These are phyloP conservation scores for Russula olivacea DNA, from an alignment of 768 basidiomycete genomes.

Conservation along the genomic window DNA sequence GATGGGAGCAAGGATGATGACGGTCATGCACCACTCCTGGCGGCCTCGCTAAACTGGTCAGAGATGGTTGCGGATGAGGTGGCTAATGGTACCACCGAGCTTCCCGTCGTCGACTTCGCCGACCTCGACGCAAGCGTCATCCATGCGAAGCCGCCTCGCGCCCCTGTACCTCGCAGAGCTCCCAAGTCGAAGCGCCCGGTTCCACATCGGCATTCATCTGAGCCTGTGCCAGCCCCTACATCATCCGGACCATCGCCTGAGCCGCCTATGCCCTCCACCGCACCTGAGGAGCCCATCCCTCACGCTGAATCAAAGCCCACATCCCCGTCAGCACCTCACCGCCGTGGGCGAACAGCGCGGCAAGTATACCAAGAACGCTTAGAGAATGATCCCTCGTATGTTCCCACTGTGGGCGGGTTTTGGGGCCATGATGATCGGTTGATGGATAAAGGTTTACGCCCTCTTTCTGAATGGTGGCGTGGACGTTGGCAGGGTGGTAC, in stretches of 20 bases:
- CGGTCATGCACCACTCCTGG: slow-evolving; percentile 46
- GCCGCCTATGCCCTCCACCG: slow-evolving; percentile 27
- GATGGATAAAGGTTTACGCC: slow-evolving; percentile 73
- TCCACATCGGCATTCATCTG: slow-evolving; percentile 32
- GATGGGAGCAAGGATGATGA: slow-evolving; percentile 28
- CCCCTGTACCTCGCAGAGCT: slow-evolving; percentile 29
- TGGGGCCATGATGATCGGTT: slow-evolving; percentile 94
- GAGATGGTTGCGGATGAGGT: slow-evolving; percentile 79
- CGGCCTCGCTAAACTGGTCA: slow-evolving; percentile 59
- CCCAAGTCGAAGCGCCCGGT: slow-evolving; percentile 33
- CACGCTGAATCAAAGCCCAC: slow-evolving; percentile 35
- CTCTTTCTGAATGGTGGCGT: slow-evolving; percentile 84
- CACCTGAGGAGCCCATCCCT: slow-evolving; percentile 30
- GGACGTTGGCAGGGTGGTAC: slow-evolving; percentile 69
- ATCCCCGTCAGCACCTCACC: slow-evolving; percentile 32
- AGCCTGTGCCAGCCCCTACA: slow-evolving; percentile 12
- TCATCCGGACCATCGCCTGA: slow-evolving; percentile 32
- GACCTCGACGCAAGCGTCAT: slow-evolving; percentile 39
- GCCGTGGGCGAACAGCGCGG: slow-evolving; percentile 58
- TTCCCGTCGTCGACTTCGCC: slow-evolving; percentile 78
- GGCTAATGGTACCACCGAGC: slow-evolving; percentile 53
- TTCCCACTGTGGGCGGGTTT: slow-evolving; percentile 86
- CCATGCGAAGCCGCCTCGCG: slow-evolving; percentile 30
- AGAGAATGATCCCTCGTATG: slow-evolving; percentile 79
- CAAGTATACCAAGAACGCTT: slow-evolving; percentile 83